Evolutionary conservation across 1,139 yeast species (phyloP).

Genomic region (Hyphopichia fennica): DNA sequence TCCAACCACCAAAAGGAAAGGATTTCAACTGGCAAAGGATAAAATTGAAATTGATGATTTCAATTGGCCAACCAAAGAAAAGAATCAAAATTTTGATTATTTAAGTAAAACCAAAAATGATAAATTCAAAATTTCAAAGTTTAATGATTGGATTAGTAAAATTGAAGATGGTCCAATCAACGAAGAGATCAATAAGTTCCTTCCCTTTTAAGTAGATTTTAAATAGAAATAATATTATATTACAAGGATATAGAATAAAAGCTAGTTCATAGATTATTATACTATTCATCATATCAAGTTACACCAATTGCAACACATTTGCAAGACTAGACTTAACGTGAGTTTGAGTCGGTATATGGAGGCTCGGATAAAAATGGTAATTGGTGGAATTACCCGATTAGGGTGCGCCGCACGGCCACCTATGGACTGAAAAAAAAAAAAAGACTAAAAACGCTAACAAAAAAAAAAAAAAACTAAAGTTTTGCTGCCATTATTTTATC

Average conservation of each 20-base stretch:
- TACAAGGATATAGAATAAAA: background rate
- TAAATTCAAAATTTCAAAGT: background rate
- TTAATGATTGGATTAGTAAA: background rate
- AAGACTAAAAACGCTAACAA: too few relatives aligned
- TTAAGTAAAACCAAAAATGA: slow-evolving; percentile 1
- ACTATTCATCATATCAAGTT: background rate
- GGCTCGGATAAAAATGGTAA: background rate
- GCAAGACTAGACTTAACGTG: too few relatives aligned
- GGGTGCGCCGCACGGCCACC: slow-evolving; percentile 1
- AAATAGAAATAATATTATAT: too few relatives aligned
- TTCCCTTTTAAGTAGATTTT: background rate
- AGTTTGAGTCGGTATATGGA: background rate
- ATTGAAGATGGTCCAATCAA: background rate
- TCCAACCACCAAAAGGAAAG: background rate
- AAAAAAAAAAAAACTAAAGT: too few relatives aligned
- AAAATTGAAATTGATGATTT: slow-evolving; percentile 12
- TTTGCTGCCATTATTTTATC: too few relatives aligned
- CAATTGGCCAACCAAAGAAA: slow-evolving; percentile 9
- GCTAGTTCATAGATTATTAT: too few relatives aligned
- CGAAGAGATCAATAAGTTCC: background rate
- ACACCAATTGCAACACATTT: too few relatives aligned
- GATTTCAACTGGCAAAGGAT: background rate
- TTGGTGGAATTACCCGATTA: background rate
- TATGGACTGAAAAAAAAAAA: background rate
- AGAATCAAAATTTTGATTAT: slow-evolving; percentile 15